phyloP scores from a whole-genome alignment of 306 rosid species.

The Cercis canadensis region DNA sequence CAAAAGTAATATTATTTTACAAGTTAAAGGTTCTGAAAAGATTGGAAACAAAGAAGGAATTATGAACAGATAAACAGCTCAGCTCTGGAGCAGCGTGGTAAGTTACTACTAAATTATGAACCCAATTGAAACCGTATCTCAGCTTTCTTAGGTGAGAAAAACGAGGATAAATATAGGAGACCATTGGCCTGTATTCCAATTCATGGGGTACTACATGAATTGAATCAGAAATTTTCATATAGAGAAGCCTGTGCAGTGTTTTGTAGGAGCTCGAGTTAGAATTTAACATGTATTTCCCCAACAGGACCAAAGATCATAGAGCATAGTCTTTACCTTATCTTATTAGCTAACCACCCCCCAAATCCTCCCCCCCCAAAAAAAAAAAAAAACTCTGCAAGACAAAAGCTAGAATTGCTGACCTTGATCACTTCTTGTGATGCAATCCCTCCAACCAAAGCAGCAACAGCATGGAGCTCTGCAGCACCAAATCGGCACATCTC shows the following conservation, averaged over 20 bases:
- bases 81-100: no score
- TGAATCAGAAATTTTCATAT: neutral
- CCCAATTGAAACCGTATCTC: no score
- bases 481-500: slow-evolving; percentile 99
- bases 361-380: no score
- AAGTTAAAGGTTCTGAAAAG: slow-evolving; percentile 6
- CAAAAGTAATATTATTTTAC: slow-evolving; percentile 12
- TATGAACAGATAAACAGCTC: no score
- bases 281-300: neutral
- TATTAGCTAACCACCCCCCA: no score
- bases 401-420: slow-evolving; percentile 51
- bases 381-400: slow-evolving; percentile 1
- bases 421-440: slow-evolving; percentile 98
- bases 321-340: neutral
- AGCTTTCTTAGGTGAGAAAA: no score
- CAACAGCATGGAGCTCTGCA: slow-evolving; percentile 88
- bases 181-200: no score
- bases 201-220: no score
- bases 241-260: neutral
- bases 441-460: slow-evolving; percentile 95
- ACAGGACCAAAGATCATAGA: neutral
- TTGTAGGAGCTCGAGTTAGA: neutral
- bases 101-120: no score
- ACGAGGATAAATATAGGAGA: neutral
- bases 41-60: slow-evolving; percentile 7